Percentiles rank a stretch among this genome's conserved stretches.
Conservation (phyloP, 768 basidiomycete genomes). For the Pleurotus tuber-regium region DNA sequence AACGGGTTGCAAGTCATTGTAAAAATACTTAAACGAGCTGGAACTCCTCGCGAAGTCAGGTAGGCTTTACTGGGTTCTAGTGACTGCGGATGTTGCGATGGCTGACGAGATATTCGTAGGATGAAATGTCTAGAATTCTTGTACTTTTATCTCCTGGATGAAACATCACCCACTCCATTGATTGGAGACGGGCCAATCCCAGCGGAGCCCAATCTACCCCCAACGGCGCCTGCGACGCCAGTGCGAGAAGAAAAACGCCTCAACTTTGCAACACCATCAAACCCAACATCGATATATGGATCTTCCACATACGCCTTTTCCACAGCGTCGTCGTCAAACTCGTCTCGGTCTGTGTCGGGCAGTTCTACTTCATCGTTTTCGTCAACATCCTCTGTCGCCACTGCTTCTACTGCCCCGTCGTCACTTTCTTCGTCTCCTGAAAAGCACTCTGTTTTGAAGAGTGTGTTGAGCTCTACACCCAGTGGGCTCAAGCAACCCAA, state of each 20-base stretch:
- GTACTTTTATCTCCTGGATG: constrained; percentile 85
- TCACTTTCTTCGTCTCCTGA: constrained; percentile 43
- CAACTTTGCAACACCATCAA: neutral
- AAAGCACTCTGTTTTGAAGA: constrained; percentile 27
- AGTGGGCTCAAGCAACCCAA: constrained; percentile 29
- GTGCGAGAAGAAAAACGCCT: constrained; percentile 1
- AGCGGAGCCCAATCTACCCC: neutral
- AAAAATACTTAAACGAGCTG: constrained; percentile 83
- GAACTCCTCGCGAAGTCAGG: constrained; percentile 87
- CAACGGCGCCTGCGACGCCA: constrained; percentile 17
- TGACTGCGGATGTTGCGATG: neutral
- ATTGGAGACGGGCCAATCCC: neutral
- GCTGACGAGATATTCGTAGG: constrained; percentile 34
- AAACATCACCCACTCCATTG: constrained; percentile 17
- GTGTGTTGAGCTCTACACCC: constrained; percentile 17
- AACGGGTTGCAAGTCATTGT: constrained; percentile 81
- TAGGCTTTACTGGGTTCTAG: constrained; percentile 30
- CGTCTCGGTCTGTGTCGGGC: constrained; percentile 40
- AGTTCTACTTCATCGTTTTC: constrained; percentile 40
- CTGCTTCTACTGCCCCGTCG: constrained; percentile 34
- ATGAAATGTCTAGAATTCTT: constrained; percentile 97
- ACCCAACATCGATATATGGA: constrained; percentile 11
- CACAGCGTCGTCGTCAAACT: constrained; percentile 23
- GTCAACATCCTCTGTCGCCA: constrained; percentile 39
- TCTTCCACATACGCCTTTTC: constrained; percentile 18